Evolutionary conservation across 495 filamentous ascomycete genomes (phyloP).

Genomic region (Penicillium goetzii): DNA sequence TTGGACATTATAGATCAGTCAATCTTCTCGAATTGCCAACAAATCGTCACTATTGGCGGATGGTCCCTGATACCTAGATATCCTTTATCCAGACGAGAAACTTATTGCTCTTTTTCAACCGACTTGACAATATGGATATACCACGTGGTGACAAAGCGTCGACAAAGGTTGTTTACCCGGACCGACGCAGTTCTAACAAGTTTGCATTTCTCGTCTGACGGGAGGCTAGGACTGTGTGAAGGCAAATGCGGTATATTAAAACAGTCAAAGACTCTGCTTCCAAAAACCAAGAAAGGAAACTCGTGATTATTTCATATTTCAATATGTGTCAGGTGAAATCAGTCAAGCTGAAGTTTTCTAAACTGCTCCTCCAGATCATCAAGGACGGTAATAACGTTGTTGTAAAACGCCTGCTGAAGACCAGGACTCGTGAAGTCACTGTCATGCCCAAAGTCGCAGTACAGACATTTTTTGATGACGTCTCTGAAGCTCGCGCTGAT

Average conservation of each 20-base stretch:
- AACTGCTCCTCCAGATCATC: background rate
- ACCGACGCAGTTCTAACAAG: background rate
- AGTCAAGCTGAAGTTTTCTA: background rate
- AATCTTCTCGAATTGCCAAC: too few species aligned
- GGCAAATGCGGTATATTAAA: too few species aligned
- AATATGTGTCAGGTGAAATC: background rate
- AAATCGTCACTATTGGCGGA: too few species aligned
- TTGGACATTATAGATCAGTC: too few species aligned
- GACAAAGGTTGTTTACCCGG: background rate
- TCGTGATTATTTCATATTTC: too few species aligned
- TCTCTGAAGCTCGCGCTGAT: background rate
- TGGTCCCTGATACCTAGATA: too few species aligned
- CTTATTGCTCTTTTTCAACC: background rate
- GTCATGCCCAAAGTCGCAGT: constrained; percentile 16
- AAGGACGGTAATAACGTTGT: background rate
- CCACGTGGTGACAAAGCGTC: background rate
- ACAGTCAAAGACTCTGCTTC: too few species aligned
- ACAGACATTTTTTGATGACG: constrained; percentile 8
- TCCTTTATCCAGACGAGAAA: background rate
- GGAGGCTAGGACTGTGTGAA: too few species aligned
- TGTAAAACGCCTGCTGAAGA: constrained; percentile 9
- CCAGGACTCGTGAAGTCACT: constrained; percentile 6
- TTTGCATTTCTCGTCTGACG: background rate
- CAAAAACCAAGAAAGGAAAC: too few species aligned
- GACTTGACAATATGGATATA: background rate